Percentiles rank a stretch among this genome's conserved stretches.
Conservation (phyloP, 352 stramenopile genomes). For the Peronospora farinosa region DNA sequence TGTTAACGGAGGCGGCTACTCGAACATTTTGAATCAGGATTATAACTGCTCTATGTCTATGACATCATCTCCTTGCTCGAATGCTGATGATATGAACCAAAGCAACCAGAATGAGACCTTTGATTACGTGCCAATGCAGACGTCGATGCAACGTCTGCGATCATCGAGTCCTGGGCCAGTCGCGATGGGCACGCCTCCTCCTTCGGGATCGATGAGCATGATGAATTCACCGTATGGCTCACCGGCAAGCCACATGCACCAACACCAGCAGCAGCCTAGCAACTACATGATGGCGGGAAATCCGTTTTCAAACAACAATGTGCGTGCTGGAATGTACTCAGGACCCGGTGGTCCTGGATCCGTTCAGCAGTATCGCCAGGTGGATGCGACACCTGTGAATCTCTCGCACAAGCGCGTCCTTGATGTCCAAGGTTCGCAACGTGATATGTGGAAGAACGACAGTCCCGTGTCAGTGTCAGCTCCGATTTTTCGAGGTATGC, state of each 20-base stretch:
- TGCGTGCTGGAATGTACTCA: conserved; percentile 24
- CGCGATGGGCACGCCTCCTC: conserved; percentile 26
- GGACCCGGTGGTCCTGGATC: conserved; percentile 11
- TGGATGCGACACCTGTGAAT: conserved; percentile 32
- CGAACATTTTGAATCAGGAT: conserved; percentile 28
- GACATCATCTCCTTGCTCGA: conserved; percentile 25
- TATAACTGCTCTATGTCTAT: conserved; percentile 31
- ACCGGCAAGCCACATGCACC: conserved; percentile 30
- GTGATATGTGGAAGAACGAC: conserved; percentile 56
- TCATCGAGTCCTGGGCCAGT: conserved; percentile 23
- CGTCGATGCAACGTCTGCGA: conserved; percentile 28
- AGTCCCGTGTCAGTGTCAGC: conserved; percentile 57
- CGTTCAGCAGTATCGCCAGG: conserved; percentile 30
- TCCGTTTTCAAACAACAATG: conserved; percentile 21
- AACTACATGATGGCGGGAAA: conserved; percentile 35
- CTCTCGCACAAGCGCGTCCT: conserved; percentile 51
- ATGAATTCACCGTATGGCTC: conserved; percentile 37
- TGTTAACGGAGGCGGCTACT: conserved; percentile 23
- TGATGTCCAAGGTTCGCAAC: conserved; percentile 46
- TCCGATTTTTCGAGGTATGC: conserved; percentile 44
- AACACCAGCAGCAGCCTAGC: conserved; percentile 21
- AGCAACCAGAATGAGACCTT: conserved; percentile 35
- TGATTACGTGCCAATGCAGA: conserved; percentile 45
- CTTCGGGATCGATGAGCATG: conserved; percentile 29
- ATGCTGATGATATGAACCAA: conserved; percentile 24